phyloP scores from a whole-genome alignment of 306 rosid species.

The Cercis canadensis region DNA sequence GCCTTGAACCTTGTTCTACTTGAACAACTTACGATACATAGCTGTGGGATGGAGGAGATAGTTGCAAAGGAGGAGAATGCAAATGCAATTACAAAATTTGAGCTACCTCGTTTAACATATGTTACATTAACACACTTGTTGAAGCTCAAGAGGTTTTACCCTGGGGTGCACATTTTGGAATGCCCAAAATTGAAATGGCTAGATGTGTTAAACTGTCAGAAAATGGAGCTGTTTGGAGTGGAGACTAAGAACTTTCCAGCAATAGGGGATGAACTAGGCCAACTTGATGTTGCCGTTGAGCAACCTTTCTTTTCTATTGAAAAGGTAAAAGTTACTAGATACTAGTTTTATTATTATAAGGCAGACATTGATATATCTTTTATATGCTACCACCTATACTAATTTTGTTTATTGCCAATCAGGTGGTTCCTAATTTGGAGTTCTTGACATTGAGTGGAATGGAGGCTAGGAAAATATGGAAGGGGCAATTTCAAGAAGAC shows the following conservation, averaged over 20 bases:
- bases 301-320: too few species aligned
- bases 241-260: not conserved
- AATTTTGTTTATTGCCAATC: too few species aligned
- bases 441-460: not conserved
- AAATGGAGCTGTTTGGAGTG: not conserved
- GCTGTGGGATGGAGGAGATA: too few species aligned
- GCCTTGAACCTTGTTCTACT: too few species aligned
- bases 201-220: not conserved
- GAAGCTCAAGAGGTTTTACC: constrained; percentile 22
- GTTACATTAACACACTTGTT: too few species aligned
- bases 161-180: not conserved
- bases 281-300: too few species aligned
- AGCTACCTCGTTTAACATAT: constrained; percentile 6
- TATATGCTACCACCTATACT: too few species aligned
- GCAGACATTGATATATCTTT: too few species aligned
- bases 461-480: not conserved
- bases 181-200: constrained; percentile 10
- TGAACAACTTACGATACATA: too few species aligned
- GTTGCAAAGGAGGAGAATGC: not conserved
- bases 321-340: not conserved
- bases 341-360: too few species aligned
- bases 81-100: not conserved
- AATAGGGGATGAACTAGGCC: too few species aligned
- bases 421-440: not conserved
- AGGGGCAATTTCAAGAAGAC: not conserved